Evolutionary conservation across 345 rosid genomes (phyloP), one percentile per base, ranked within the genome.

Genomic region (Euphorbia peplus): DNA sequence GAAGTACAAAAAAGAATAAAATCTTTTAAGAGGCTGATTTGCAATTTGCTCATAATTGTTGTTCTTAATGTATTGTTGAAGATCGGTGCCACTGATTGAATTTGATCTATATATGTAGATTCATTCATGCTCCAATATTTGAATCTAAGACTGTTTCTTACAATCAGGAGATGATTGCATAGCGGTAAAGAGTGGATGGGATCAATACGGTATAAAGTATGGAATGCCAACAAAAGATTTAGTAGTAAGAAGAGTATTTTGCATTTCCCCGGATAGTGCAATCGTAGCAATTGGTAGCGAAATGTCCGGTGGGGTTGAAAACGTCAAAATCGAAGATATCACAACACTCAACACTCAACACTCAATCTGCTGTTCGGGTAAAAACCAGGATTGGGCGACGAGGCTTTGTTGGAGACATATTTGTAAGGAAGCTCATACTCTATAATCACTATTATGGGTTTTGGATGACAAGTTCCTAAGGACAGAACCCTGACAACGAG

Each of bases 201-300:
- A 90, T 47, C 67, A 88, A 63, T 88, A 90, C 29, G 96, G 98
- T 11, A 79, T 78, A 71, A 76, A 75, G 73, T 35, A 83, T 19
- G 85, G 81, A 24, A 80, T 79, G 77, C 88, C 95, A 1, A 67
- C 91, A 0, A 42, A 82, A 58, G 81, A 86, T 29, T 70, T 89
- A 24, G 56, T 81, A 1, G 82, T 89, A 66, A 76, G 92, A 72
- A 62, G 88, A 59, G 72, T 92, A 19, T 86, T 88, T 44, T 88
- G 96, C 80, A 80, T 89, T 72, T 91, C 97, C n/a, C 97, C 93
- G 0, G 73, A 86, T 57, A 89, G 97, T 28, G 97, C 93, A 15
- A 66, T 86, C 52, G 77, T 89, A 24, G 97, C 97, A 4, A 81
- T 89, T 1, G 97, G 97, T 29, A 91, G 93, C 37, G 98, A 92